These are phyloP conservation scores for Colletotrichum zoysiae DNA, from an alignment of 2,329 filamentous ascomycete genomes.

Conservation along the genomic window DNA sequence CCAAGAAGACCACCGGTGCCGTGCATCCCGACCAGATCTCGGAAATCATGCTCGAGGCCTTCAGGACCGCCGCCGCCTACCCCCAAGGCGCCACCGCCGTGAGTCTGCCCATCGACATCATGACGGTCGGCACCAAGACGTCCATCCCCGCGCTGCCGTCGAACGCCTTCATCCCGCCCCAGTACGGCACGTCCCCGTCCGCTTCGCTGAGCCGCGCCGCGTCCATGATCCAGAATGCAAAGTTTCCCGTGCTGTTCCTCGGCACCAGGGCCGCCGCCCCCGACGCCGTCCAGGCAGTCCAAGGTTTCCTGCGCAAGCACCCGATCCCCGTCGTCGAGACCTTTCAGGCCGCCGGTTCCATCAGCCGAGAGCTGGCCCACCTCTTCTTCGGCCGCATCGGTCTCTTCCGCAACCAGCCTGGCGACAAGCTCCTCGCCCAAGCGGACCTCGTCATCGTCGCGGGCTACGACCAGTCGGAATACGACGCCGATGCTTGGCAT, in stretches of 20 bases:
- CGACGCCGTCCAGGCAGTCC: conserved; percentile 56
- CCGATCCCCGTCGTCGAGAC: conserved; percentile 63
- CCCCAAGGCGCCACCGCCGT: conserved; percentile 59
- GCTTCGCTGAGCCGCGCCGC: conserved; percentile 51
- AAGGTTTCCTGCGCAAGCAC: conserved; percentile 55
- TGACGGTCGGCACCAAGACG: conserved; percentile 52
- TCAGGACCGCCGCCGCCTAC: conserved; percentile 55
- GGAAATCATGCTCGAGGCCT: conserved; percentile 60
- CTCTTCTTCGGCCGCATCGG: conserved; percentile 62
- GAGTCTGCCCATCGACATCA: conserved; percentile 59
- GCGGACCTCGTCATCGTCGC: conserved; percentile 50
- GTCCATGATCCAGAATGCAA: conserved; percentile 49
- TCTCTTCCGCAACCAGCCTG: conserved; percentile 62
- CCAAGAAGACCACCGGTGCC: conserved; percentile 57
- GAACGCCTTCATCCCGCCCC: conserved; percentile 55
- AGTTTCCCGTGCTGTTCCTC: conserved; percentile 59
- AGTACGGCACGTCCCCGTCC: conserved; percentile 54
- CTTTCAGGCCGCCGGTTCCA: conserved; percentile 62
- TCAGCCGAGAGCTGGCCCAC: conserved; percentile 56
- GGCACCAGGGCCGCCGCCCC: conserved; percentile 57
- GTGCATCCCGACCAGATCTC: conserved; percentile 62
- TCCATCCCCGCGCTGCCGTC: conserved; percentile 53
- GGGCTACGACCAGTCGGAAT: conserved; percentile 62
- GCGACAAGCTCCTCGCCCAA: conserved; percentile 57
- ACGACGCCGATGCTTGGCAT: conserved; percentile 61